These are phyloP conservation scores for Saturnispora serradocipensis DNA, from an alignment of 805 yeast genomes.

Conservation along the genomic window DNA sequence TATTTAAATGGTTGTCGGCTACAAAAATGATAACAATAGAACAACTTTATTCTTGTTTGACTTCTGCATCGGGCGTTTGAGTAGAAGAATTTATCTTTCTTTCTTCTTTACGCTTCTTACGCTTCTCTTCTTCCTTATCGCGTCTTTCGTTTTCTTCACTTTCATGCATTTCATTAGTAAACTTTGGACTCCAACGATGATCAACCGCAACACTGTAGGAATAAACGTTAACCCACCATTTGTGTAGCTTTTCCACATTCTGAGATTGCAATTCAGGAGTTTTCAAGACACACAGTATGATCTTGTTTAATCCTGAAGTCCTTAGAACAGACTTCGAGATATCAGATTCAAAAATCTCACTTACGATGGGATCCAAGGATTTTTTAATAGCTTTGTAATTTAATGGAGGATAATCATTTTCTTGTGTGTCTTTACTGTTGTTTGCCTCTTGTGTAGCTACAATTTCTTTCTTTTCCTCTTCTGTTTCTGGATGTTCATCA, in stretches of 20 bases:
- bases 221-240: slow-evolving; percentile 21
- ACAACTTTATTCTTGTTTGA: not conserved
- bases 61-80: slow-evolving; percentile 1
- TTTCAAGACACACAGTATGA: slow-evolving; percentile 26
- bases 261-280: slow-evolving; percentile 28
- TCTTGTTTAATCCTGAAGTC: slow-evolving; percentile 25
- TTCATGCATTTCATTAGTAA: slow-evolving; percentile 17
- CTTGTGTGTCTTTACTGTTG: not conserved
- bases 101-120: slow-evolving; percentile 13
- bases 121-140: slow-evolving; percentile 34
- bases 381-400: slow-evolving; percentile 18
- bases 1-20: not conserved
- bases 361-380: slow-evolving; percentile 18
- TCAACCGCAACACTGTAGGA: slow-evolving; percentile 23
- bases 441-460: not conserved
- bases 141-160: slow-evolving; percentile 15
- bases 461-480: not conserved
- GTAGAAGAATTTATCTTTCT: slow-evolving; percentile 19
- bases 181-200: slow-evolving; percentile 22
- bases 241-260: slow-evolving; percentile 13
- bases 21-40: not conserved
- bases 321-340: slow-evolving; percentile 24
- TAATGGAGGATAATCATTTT: slow-evolving; percentile 5
- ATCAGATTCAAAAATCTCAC: slow-evolving; percentile 19
- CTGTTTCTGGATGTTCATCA: slow-evolving; percentile 2